phyloP scores from a whole-genome alignment of 2,329 filamentous ascomycete genomes.

The Calonectria honghensis region DNA sequence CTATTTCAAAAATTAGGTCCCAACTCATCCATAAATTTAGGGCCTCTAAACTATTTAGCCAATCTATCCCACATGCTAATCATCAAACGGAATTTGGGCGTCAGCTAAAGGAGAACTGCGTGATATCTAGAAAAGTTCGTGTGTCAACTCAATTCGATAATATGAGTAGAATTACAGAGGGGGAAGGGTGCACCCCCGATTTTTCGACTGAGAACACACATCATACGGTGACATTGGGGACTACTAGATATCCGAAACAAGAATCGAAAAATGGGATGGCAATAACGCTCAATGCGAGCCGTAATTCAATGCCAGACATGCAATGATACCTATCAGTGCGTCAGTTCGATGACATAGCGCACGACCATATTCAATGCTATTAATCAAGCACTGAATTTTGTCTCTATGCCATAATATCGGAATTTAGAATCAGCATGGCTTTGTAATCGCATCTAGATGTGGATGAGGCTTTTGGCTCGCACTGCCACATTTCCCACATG shows the following conservation, averaged over 20 bases:
- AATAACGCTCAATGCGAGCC: not conserved
- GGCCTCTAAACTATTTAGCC: not conserved
- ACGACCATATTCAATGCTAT: not conserved
- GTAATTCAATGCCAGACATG: not conserved
- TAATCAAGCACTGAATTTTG: not conserved
- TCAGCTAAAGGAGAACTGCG: not conserved
- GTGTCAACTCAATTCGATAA: not conserved
- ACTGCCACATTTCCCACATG: not conserved
- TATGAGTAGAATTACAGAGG: not conserved
- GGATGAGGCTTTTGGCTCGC: not conserved
- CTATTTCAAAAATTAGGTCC: not conserved
- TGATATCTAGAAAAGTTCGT: not conserved
- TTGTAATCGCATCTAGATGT: not conserved
- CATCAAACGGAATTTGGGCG: not conserved
- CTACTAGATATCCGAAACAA: not conserved
- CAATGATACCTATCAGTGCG: not conserved
- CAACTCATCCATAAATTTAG: not conserved
- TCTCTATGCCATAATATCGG: not conserved
- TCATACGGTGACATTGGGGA: not conserved
- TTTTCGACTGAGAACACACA: not conserved
- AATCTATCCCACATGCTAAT: not conserved
- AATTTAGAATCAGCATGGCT: not conserved
- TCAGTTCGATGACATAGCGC: not conserved
- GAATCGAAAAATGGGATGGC: not conserved
- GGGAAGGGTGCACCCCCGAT: not conserved